A percentile compares a stretch with the other conserved stretches of the same genome.
Conservation (phyloP, 768 basidiomycete genomes). For the Russula sp. region DNA sequence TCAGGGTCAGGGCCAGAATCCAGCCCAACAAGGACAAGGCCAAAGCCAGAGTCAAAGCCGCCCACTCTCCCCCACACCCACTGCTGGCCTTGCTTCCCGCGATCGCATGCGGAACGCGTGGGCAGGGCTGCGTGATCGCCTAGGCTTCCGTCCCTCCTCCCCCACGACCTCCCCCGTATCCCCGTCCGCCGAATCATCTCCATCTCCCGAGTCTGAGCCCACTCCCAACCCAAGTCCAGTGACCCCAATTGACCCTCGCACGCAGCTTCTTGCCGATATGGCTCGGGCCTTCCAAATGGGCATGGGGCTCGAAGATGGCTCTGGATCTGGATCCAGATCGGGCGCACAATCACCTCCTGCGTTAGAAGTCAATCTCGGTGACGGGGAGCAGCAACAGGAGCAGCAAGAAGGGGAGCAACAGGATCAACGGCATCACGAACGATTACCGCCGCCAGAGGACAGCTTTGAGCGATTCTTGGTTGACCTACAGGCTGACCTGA, state of each 20-base stretch:
- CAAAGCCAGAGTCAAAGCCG: conserved; percentile 22
- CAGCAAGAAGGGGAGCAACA: background rate
- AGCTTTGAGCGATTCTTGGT: conserved; percentile 78
- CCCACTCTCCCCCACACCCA: conserved; percentile 38
- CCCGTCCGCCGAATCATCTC: background rate
- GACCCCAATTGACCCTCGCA: conserved; percentile 37
- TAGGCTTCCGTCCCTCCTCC: conserved; percentile 36
- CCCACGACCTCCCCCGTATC: background rate
- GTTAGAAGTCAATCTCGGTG: conserved; percentile 2
- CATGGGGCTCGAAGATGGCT: conserved; percentile 29
- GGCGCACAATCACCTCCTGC: background rate
- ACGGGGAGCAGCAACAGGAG: background rate
- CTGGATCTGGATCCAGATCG: conserved; percentile 1
- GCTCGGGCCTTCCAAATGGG: conserved; percentile 73
- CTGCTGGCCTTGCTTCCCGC: conserved; percentile 30
- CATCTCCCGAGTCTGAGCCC: conserved; percentile 3
- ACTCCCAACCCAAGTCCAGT: conserved; percentile 1
- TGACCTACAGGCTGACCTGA: conserved; percentile 68
- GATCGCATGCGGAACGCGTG: conserved; percentile 56
- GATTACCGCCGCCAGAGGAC: conserved; percentile 42
- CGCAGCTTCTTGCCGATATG: conserved; percentile 75
- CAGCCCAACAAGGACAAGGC: background rate
- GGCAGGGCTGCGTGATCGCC: conserved; percentile 59
- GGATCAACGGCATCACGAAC: conserved; percentile 10
- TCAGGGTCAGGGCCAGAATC: background rate